phyloP scores from a whole-genome alignment of 441 rosid genomes.

The Jatropha multifida region DNA sequence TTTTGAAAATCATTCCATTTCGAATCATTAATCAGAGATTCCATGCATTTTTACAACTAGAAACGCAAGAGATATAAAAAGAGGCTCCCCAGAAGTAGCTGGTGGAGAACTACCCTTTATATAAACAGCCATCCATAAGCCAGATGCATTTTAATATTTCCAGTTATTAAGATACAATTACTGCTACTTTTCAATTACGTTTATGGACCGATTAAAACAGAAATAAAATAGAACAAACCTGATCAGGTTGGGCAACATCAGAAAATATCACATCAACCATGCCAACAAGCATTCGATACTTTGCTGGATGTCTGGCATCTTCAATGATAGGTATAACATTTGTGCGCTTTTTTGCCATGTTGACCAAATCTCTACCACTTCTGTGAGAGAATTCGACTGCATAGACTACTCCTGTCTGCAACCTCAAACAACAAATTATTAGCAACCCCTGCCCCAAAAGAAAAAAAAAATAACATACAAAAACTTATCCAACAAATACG shows the following conservation, averaged over 20 bases:
- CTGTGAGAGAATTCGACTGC: constrained; percentile 92
- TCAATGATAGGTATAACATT: constrained; percentile 87
- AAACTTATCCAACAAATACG: constrained; percentile 20
- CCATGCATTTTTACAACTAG: no score
- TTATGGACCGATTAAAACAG: background rate
- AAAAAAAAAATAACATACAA: no score
- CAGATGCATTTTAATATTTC: background rate
- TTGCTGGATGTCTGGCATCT: constrained; percentile 91
- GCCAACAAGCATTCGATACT: constrained; percentile 88
- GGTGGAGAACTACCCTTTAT: background rate
- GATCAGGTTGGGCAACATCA: constrained; percentile 98
- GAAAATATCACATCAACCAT: constrained; percentile 98
- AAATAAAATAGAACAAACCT: constrained; percentile 46
- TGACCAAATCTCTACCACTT: constrained; percentile 94
- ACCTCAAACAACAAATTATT: background rate
- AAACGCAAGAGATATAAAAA: no score
- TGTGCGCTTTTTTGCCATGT: constrained; percentile 92
- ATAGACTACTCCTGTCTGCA: constrained; percentile 74
- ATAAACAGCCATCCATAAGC: background rate
- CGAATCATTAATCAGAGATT: no score
- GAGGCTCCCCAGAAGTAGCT: no score
- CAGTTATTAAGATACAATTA: no score
- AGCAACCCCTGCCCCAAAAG: background rate
- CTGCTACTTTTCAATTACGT: background rate
- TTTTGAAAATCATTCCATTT: background rate